phyloP scores from a whole-genome alignment of 2,329 filamentous ascomycete genomes.

The Aureobasidium sp. region DNA sequence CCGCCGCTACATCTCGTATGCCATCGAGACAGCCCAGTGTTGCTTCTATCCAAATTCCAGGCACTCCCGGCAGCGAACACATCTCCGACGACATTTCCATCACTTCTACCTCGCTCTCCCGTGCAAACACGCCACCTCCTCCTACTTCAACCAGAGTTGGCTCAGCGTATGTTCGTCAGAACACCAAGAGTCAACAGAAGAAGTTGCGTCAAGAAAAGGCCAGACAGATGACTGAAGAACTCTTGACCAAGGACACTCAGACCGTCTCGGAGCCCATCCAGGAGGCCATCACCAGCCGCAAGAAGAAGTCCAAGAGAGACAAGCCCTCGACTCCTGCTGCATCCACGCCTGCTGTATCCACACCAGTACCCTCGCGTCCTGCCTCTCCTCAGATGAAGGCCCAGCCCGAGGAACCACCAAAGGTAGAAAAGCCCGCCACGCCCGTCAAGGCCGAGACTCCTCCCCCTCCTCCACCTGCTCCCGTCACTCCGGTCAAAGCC shows the following conservation, averaged over 20 bases:
- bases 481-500: conserved; percentile 24
- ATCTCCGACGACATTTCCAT: conserved; percentile 72
- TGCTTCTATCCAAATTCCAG: conserved; percentile 56
- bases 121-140: conserved; percentile 61
- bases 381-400: conserved; percentile 17
- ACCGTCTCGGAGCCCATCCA: conserved; percentile 46
- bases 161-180: conserved; percentile 58
- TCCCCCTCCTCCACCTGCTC: conserved; percentile 18
- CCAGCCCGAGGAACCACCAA: conserved; percentile 20
- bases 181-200: conserved; percentile 71
- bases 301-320: conserved; percentile 76
- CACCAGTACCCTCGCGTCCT: conserved; percentile 6
- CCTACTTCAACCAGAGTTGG: conserved; percentile 48
- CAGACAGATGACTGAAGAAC: conserved; percentile 39
- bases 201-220: conserved; percentile 50
- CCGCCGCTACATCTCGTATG: conserved; percentile 30
- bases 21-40: conserved; percentile 47
- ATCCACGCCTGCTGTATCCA: conserved; percentile 2
- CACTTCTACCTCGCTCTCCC: conserved; percentile 63
- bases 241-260: conserved; percentile 39
- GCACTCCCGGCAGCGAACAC: conserved; percentile 65
- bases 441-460: conserved; percentile 18
- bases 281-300: conserved; percentile 69
- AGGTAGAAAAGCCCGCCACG: conserved; percentile 18
- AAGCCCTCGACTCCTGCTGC: conserved; percentile 16